A percentile compares a stretch with the other conserved stretches of the same genome.
Evolutionary conservation across 2,329 filamentous ascomycete genomes (phyloP).

Genomic region (Claviceps pazoutovae): DNA sequence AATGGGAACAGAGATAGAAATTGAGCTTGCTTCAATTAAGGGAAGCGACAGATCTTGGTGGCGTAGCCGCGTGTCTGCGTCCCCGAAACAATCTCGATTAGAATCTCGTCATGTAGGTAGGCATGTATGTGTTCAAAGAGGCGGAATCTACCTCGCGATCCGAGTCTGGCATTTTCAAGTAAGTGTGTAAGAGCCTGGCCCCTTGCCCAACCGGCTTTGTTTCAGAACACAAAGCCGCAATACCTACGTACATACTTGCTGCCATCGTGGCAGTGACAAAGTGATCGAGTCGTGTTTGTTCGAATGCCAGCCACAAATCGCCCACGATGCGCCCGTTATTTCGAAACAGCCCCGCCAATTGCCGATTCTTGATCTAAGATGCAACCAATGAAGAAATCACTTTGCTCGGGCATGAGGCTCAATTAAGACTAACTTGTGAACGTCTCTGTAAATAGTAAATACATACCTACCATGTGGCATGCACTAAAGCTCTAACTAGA

Average conservation of each 20-base stretch:
- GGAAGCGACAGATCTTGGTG: background rate
- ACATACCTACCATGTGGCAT: no score
- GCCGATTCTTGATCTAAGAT: background rate
- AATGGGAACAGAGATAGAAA: background rate
- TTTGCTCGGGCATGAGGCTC: background rate
- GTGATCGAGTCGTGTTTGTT: background rate
- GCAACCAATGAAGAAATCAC: background rate
- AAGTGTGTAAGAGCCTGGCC: background rate
- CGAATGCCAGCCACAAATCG: background rate
- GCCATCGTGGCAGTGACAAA: background rate
- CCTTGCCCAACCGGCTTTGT: background rate
- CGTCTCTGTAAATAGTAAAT: no score
- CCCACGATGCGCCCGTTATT: background rate
- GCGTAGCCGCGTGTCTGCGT: background rate
- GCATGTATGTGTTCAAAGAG: no score
- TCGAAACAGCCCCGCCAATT: background rate
- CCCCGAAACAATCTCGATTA: constrained; percentile 2
- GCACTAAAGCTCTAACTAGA: no score
- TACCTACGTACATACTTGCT: background rate
- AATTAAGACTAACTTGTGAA: background rate
- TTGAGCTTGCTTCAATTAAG: background rate
- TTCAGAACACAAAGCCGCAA: background rate
- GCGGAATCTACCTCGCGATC: background rate
- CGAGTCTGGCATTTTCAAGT: background rate
- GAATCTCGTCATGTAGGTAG: background rate